Percentiles rank a stretch among this genome's conserved stretches.
These are phyloP conservation scores for Drechslera avenae DNA, from an alignment of 2,329 filamentous ascomycete species.

Conservation along the genomic window DNA sequence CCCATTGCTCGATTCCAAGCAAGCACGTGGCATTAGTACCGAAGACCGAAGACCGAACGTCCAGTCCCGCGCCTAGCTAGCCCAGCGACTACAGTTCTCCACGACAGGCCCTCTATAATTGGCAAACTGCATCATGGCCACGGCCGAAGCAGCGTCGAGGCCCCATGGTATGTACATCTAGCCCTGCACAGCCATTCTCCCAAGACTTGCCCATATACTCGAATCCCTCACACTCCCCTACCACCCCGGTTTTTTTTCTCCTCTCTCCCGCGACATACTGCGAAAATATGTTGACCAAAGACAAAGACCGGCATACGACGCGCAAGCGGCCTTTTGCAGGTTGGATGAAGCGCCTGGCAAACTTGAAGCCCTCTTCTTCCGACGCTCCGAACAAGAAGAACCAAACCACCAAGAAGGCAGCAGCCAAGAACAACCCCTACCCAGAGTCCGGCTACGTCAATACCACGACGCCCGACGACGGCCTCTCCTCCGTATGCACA, in stretches of 20 bases:
- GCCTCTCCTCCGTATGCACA: constrained; percentile 58
- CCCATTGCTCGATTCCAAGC: not conserved
- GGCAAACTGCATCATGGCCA: constrained; percentile 47
- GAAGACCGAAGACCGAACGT: constrained; percentile 4
- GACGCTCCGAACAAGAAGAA: constrained; percentile 55
- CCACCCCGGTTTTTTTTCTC: not conserved
- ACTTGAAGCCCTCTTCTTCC: constrained; percentile 78
- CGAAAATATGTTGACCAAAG: constrained; percentile 29
- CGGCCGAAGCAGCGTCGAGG: constrained; percentile 51
- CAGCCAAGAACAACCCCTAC: constrained; percentile 87
- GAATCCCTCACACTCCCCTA: not conserved
- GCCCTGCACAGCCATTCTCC: constrained; percentile 32
- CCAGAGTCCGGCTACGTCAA: constrained; percentile 73
- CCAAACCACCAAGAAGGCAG: constrained; percentile 60
- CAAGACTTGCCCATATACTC: constrained; percentile 2
- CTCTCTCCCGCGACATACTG: not conserved
- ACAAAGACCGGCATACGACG: constrained; percentile 69
- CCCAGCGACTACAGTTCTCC: constrained; percentile 2
- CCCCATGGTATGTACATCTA: constrained; percentile 49
- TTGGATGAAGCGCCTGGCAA: constrained; percentile 93
- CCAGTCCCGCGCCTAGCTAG: constrained; percentile 8
- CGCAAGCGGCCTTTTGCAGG: constrained; percentile 86
- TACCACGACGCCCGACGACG: constrained; percentile 48
- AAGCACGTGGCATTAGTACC: constrained; percentile 18
- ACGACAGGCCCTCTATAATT: constrained; percentile 11